Evolutionary conservation across 305 asterid species (phyloP), one percentile per base, ranked within the genome.

Genomic region (Stenogyne calaminthoides): DNA sequence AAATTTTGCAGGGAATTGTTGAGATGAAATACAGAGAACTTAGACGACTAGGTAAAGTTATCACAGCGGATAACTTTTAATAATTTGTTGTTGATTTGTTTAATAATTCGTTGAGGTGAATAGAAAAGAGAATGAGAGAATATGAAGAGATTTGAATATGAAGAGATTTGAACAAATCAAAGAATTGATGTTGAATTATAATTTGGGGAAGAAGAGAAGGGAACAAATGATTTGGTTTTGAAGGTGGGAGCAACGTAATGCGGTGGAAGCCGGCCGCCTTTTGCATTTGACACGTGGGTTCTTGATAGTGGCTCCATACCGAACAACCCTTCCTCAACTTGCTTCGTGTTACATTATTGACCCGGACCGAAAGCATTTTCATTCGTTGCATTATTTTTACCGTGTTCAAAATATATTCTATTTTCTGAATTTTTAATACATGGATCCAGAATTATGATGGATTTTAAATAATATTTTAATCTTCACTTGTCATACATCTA

Each of bases 221-320:
- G 19, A 77, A 42, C 70, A 60, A 70, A 72, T 65, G 61, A 78
- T 81, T 73, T 46, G 10, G 58, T 55, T 22, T 8, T 55, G 66
- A 40, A 34, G 72, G 71, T 29, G 59, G 67, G 59, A 7, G 76
- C 71, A 65, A 67, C 59, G 6, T 25, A n/a, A 32, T 55, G 66
- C 18, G 72, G 62, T 44, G 76, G 64, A 18, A 25, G 71, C 67
- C 65, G 76, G 67, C 76, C 22, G 61, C 71, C 54, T 69, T 62
- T 61, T 57, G 3, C 59, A 27, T 49, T 25, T 16, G 49, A 67
- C 72, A 67, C 72, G 72, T 67, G 72, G 19, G 6, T 32, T 14
- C 25, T 15, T 66, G 27, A 7, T 10, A 15, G 42, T 65, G 39
- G 44, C 58, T 16, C 62, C 62, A 55, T 5, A 19, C 27, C n/a